Evolutionary conservation across 1,139 yeast species (phyloP).

Genomic region (Blastobotrys apis): DNA sequence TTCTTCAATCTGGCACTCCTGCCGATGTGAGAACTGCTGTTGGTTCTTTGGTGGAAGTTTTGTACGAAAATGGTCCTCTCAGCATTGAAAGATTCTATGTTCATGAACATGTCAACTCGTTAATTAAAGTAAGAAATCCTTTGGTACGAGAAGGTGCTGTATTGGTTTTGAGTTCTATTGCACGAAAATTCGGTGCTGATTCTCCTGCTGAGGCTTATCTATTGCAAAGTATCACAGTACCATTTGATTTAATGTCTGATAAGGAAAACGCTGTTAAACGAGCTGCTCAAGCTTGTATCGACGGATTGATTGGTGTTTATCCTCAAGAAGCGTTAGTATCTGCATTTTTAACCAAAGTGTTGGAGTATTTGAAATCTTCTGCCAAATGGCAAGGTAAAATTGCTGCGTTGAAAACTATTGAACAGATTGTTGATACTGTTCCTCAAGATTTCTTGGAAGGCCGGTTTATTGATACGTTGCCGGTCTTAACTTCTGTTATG

Average conservation of each 20-base stretch:
- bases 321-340: constrained; percentile 80
- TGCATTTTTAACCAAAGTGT: constrained; percentile 56
- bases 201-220: constrained; percentile 66
- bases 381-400: constrained; percentile 93
- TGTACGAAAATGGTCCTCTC: constrained; percentile 46
- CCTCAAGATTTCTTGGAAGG: constrained; percentile 84
- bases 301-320: constrained; percentile 61
- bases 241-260: constrained; percentile 70
- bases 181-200: constrained; percentile 59
- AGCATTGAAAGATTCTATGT: constrained; percentile 64
- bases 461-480: constrained; percentile 73
- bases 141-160: constrained; percentile 73
- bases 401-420: constrained; percentile 70
- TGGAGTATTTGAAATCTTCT: constrained; percentile 65
- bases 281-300: constrained; percentile 58
- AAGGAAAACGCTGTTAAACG: constrained; percentile 83
- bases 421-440: constrained; percentile 69
- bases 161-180: constrained; percentile 63
- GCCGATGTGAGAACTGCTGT: constrained; percentile 64
- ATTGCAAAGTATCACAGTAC: constrained; percentile 48
- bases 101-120: constrained; percentile 55
- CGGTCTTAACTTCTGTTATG: constrained; percentile 80
- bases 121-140: constrained; percentile 69
- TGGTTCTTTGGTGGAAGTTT: constrained; percentile 48
- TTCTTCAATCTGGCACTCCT: constrained; percentile 55